Conservation (phyloP, 1,284 basidiomycete species). For the Bjerkandera adusta region DNA sequence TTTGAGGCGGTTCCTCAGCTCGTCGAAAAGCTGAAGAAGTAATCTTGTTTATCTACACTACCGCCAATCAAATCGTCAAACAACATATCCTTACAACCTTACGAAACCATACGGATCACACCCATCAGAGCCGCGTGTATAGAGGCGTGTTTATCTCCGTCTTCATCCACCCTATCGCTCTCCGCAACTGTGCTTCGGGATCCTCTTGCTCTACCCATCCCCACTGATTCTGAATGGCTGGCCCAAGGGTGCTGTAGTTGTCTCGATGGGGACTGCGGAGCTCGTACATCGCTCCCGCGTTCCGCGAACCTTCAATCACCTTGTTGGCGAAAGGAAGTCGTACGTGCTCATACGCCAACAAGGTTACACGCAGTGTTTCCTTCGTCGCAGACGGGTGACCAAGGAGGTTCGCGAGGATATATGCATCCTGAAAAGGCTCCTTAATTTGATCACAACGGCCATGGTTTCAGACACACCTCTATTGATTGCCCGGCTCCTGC, state of each 20-base stretch:
- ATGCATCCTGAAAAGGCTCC: slow-evolving; percentile 39
- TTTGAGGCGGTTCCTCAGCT: slow-evolving; percentile 89
- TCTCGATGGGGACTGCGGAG: slow-evolving; percentile 5
- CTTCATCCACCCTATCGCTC: slow-evolving; percentile 9
- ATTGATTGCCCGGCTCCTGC: slow-evolving; percentile 25
- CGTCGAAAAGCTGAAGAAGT: slow-evolving; percentile 73
- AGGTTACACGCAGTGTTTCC: slow-evolving; percentile 33
- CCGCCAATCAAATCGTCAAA: too few species aligned
- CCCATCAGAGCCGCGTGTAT: neutral
- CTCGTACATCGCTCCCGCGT: slow-evolving; percentile 35
- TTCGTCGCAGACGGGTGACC: slow-evolving; percentile 38
- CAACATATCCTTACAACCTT: neutral
- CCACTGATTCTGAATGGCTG: slow-evolving; percentile 17
- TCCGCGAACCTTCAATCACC: slow-evolving; percentile 39
- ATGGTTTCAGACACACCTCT: slow-evolving; percentile 15
- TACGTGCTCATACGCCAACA: slow-evolving; percentile 41
- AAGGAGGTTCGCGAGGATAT: slow-evolving; percentile 43
- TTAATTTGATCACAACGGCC: neutral
- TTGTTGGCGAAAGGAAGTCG: slow-evolving; percentile 39
- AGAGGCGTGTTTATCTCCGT: neutral
- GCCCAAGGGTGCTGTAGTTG: slow-evolving; percentile 7
- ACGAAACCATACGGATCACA: neutral
- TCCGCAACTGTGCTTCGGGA: slow-evolving; percentile 12
- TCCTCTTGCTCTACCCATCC: slow-evolving; percentile 13
- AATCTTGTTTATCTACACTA: too few species aligned